A percentile compares a stretch with the other conserved stretches of the same genome.
Conservation (phyloP, 2,329 filamentous ascomycete genomes). For the Fusarium pilosicola region DNA sequence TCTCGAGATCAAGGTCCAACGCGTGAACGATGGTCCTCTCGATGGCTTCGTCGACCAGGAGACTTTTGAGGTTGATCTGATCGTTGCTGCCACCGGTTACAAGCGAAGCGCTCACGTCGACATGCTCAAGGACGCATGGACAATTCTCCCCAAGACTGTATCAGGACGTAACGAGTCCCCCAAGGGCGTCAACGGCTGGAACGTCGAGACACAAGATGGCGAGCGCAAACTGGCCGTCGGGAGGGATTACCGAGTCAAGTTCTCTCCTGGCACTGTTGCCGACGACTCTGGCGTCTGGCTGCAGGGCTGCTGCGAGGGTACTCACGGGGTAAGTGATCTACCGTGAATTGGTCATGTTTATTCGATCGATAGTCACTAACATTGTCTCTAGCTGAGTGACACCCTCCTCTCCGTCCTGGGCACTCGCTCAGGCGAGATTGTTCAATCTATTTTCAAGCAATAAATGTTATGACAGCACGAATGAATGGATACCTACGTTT, state of each 20-base stretch:
- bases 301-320: slow-evolving; percentile 92
- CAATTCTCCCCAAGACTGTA: slow-evolving; percentile 69
- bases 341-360: background rate
- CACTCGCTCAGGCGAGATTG: slow-evolving; percentile 80
- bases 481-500: slow-evolving; percentile 33
- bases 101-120: slow-evolving; percentile 79
- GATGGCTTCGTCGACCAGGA: slow-evolving; percentile 61
- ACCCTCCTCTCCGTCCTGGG: slow-evolving; percentile 83
- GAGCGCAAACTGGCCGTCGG: slow-evolving; percentile 70
- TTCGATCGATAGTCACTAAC: slow-evolving; percentile 29
- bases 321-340: slow-evolving; percentile 79
- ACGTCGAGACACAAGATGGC: slow-evolving; percentile 51
- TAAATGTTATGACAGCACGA: slow-evolving; percentile 40
- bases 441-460: slow-evolving; percentile 73
- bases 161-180: slow-evolving; percentile 43
- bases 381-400: slow-evolving; percentile 72
- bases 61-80: slow-evolving; percentile 77
- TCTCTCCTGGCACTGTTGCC: slow-evolving; percentile 74
- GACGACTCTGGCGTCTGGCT: slow-evolving; percentile 84
- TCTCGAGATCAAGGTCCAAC: slow-evolving; percentile 70
- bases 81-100: slow-evolving; percentile 92
- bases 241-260: slow-evolving; percentile 82
- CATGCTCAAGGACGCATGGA: slow-evolving; percentile 74
- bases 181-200: slow-evolving; percentile 54
- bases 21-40: slow-evolving; percentile 51